Conservation (phyloP, 495 filamentous ascomycete genomes). For the Neurospora intermedia region DNA sequence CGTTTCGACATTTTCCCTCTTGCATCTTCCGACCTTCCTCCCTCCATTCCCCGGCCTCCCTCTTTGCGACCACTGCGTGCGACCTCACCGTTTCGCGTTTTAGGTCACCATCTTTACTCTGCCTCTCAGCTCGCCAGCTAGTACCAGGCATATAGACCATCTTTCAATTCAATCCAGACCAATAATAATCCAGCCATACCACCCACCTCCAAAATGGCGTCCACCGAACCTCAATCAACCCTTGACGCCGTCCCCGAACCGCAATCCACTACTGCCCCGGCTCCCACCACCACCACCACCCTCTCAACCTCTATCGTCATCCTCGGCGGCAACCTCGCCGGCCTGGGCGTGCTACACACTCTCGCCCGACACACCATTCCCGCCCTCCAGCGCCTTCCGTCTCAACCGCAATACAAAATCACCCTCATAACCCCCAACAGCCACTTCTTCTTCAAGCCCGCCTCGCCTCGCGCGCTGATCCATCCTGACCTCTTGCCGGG, state of each 20-base stretch:
- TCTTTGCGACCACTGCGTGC: not conserved
- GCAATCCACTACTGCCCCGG: not conserved
- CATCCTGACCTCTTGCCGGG: conserved; percentile 21
- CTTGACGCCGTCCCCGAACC: not conserved
- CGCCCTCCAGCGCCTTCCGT: conserved; percentile 13
- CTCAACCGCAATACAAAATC: conserved; percentile 21
- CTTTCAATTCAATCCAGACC: not conserved
- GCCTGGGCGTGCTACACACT: conserved; percentile 25
- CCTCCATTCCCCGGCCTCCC: not conserved
- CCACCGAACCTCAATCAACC: not conserved
- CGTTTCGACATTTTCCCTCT: too few species aligned
- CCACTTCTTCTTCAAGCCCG: conserved; percentile 31
- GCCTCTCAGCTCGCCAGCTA: not conserved
- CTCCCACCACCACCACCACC: not conserved
- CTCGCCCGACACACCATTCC: conserved; percentile 26
- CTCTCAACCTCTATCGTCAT: conserved; percentile 19
- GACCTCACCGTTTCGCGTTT: not conserved
- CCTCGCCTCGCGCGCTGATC: conserved; percentile 29
- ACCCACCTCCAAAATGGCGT: not conserved
- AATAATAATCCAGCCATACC: not conserved
- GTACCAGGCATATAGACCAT: not conserved
- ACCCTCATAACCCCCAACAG: conserved; percentile 31
- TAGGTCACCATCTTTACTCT: not conserved
- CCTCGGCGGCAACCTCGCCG: conserved; percentile 29
- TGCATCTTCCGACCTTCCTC: not conserved